A percentile compares a stretch with the other conserved stretches of the same genome.
These are phyloP conservation scores for Paecilomyces formosus DNA, from an alignment of 2,329 filamentous ascomycete species.

Conservation along the genomic window DNA sequence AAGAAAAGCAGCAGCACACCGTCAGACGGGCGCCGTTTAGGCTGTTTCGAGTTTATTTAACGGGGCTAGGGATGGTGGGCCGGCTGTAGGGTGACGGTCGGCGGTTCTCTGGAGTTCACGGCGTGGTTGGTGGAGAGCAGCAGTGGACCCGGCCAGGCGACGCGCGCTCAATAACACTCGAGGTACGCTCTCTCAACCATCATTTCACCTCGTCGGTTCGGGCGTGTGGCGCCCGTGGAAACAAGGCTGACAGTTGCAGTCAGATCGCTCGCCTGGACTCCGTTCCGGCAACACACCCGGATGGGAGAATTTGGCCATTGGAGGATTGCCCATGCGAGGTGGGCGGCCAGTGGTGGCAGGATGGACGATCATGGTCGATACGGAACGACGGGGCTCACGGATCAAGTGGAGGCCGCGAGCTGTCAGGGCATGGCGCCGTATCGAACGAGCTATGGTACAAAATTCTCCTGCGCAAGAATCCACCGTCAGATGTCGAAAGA, in stretches of 20 bases:
- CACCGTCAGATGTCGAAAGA: not conserved
- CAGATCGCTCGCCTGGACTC: conserved; percentile 12
- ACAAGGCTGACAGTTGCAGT: conserved; percentile 20
- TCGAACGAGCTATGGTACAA: not conserved
- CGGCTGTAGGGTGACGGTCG: conserved; percentile 4
- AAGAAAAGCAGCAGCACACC: conserved; percentile 2
- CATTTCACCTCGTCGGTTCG: too few species aligned
- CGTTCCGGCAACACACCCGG: conserved; percentile 15
- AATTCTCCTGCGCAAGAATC: not conserved
- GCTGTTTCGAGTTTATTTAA: conserved; percentile 34
- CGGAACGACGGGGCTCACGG: conserved; percentile 8
- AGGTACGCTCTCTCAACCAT: too few species aligned
- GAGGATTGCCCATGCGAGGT: not conserved
- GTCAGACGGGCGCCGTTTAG: conserved; percentile 25
- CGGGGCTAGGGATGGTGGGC: conserved; percentile 12
- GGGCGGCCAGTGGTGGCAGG: conserved; percentile 1
- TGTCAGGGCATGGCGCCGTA: conserved; percentile 7
- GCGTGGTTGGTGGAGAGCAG: not conserved
- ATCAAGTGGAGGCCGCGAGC: conserved; percentile 7
- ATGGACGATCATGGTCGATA: conserved; percentile 5
- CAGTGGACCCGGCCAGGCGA: not conserved
- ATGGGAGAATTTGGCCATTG: conserved; percentile 8
- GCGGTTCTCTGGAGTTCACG: not conserved
- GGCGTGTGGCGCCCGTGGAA: conserved; percentile 12
- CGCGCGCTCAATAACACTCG: not conserved